Conservation (phyloP, 345 rosid species). For the Acer negundo region DNA sequence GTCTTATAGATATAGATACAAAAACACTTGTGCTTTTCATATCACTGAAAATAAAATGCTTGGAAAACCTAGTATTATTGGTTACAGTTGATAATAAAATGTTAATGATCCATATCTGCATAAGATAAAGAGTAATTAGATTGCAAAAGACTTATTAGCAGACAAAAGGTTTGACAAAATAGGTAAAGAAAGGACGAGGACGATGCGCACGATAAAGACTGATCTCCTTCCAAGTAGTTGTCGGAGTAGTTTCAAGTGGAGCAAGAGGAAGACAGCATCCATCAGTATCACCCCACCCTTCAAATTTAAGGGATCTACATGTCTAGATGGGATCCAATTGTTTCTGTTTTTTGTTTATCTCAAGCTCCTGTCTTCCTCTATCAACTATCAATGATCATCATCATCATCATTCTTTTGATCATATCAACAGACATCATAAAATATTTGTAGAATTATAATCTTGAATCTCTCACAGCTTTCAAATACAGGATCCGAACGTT, state of each 20-base stretch:
- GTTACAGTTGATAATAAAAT: not conserved
- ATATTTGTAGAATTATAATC: too few relatives aligned
- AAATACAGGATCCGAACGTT: too few relatives aligned
- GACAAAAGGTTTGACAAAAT: slow-evolving; percentile 15
- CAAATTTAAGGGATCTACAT: slow-evolving; percentile 32
- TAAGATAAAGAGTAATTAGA: not conserved
- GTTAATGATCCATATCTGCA: not conserved
- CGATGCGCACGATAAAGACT: slow-evolving; percentile 55
- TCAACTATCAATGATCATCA: too few relatives aligned
- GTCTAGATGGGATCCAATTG: not conserved
- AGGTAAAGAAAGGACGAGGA: slow-evolving; percentile 18
- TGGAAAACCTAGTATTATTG: not conserved
- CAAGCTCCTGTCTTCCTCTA: too few relatives aligned
- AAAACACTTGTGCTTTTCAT: too few relatives aligned
- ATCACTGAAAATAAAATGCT: not conserved
- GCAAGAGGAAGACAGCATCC: slow-evolving; percentile 51
- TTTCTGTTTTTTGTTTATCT: not conserved
- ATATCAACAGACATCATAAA: too few relatives aligned
- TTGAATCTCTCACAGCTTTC: too few relatives aligned
- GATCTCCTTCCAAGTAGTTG: slow-evolving; percentile 68
- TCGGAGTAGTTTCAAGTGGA: slow-evolving; percentile 86
- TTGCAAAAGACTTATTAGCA: not conserved
- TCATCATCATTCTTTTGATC: too few relatives aligned
- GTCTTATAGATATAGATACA: too few relatives aligned
- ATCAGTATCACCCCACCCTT: slow-evolving; percentile 21